Evolutionary conservation across 768 basidiomycete genomes (phyloP), one percentile per base, ranked within the genome.

Genomic region (Candolleomyces eurysporus): DNA sequence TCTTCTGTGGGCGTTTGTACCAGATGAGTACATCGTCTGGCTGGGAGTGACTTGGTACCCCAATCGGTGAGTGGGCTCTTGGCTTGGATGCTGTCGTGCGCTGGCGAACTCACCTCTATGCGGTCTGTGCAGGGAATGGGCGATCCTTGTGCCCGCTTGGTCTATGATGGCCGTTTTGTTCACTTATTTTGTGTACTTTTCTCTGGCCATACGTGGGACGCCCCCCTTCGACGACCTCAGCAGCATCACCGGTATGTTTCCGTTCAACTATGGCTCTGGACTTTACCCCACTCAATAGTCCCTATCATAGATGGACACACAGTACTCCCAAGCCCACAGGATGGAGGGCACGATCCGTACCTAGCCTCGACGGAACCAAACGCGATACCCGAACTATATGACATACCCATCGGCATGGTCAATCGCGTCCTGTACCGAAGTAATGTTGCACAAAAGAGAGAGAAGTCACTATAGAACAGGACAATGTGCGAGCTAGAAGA

Each of bases 31-130:
- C 71, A 87, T 95, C 58, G 57, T 81, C 43, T 78, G 79, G 75
- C 69, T 84, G 10, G 94, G 93, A 9, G 78, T 94, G 31, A 74
- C 80, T 11, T 96, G 93, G 93, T 95, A 94, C 68, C 94, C 94
- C n/a, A 92, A 81, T 68, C 82, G 92, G 93, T 91, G 59, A 64
- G 82, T 65, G 31, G 11, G 36, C n/a, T n/a, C 49, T 19, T 19
- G 58, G 9, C 43, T 31, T 46, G 17, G 5, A 43, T n/a, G 17
- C 39, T n/a, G 3, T 31, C 30, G 39, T 46, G 49, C 40, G 16
- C 19, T 40, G 30, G 48, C 57, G 5, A 26, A 8, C 19, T 48
- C 46, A 50, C 36, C 21, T 31, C 49, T 19, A 51, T 16, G 19
- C 13, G 45, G 1, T 46, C 1, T 53, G n/a, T 36, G 17, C 64